Percentiles rank a stretch among this genome's conserved stretches.
phyloP scores from a whole-genome alignment of 2,329 filamentous ascomycete genomes.

The Penicillium sp. region DNA sequence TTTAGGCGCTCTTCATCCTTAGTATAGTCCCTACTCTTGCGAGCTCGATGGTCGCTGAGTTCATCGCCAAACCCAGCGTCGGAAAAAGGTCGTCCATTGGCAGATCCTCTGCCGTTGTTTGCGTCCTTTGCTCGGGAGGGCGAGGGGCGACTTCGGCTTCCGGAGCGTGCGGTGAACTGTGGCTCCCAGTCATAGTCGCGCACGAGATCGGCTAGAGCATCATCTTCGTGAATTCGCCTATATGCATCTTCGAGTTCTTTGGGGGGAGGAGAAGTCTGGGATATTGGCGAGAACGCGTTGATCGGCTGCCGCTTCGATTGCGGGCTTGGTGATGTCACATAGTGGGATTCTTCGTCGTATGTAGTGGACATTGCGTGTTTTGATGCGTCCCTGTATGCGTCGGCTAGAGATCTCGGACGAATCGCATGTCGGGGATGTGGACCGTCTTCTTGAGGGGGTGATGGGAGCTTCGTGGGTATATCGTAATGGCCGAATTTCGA shows the following conservation, averaged over 20 bases:
- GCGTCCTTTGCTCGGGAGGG: constrained; percentile 25
- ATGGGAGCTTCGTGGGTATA: constrained; percentile 30
- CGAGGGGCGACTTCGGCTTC: constrained; percentile 22
- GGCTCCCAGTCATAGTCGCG: constrained; percentile 31
- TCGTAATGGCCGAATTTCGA: constrained; percentile 29
- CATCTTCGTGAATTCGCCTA: constrained; percentile 39
- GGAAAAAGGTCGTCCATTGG: constrained; percentile 22
- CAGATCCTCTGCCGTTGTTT: constrained; percentile 14
- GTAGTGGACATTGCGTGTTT: constrained; percentile 21
- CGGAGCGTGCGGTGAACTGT: constrained; percentile 9
- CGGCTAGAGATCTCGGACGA: constrained; percentile 39
- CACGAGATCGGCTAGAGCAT: constrained; percentile 36
- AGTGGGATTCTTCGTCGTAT: constrained; percentile 15
- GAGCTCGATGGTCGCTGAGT: constrained; percentile 33
- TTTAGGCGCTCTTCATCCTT: constrained; percentile 41
- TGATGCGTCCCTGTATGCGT: constrained; percentile 40
- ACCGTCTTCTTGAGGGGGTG: constrained; percentile 26
- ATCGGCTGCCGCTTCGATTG: constrained; percentile 25
- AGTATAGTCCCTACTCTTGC: constrained; percentile 35
- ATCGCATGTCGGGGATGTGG: constrained; percentile 33
- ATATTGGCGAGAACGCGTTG: constrained; percentile 32
- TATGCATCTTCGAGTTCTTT: constrained; percentile 41
- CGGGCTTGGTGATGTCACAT: constrained; percentile 31
- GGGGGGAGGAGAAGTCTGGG: constrained; percentile 37
- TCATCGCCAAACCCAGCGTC: constrained; percentile 38